phyloP scores from a whole-genome alignment of 495 filamentous ascomycete genomes.

The Penicillium psychrofluorescens region DNA sequence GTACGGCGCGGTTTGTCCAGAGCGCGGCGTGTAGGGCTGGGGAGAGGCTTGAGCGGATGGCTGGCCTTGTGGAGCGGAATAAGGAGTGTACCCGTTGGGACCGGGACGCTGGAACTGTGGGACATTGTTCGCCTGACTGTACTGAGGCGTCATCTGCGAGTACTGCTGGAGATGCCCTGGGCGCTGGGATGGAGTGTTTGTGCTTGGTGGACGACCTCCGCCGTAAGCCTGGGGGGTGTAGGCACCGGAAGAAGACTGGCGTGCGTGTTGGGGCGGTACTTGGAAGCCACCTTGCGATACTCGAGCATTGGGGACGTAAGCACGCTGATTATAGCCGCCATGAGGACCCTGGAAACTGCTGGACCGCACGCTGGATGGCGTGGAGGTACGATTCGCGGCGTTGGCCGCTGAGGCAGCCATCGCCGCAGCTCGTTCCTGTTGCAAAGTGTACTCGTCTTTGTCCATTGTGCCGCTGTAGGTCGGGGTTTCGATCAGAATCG shows the following conservation, averaged over 20 bases:
- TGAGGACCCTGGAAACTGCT: constrained; percentile 23
- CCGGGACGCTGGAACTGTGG: constrained; percentile 33
- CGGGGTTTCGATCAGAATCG: constrained; percentile 61
- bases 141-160: constrained; percentile 30
- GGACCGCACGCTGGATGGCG: constrained; percentile 20
- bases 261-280: constrained; percentile 30
- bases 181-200: constrained; percentile 38
- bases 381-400: constrained; percentile 24
- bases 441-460: constrained; percentile 59
- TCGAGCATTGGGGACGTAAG: constrained; percentile 24
- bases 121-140: constrained; percentile 26
- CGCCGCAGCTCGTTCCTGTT: constrained; percentile 29
- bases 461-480: constrained; percentile 79
- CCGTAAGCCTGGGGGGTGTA: constrained; percentile 27
- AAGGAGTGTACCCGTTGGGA: constrained; percentile 34
- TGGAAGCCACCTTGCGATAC: constrained; percentile 26
- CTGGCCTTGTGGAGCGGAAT: constrained; percentile 21
- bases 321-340: constrained; percentile 28
- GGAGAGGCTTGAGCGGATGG: constrained; percentile 25
- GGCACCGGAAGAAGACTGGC: constrained; percentile 30
- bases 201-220: constrained; percentile 32
- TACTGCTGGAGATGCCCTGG: constrained; percentile 29
- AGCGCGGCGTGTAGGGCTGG: constrained; percentile 33
- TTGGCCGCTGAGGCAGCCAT: constrained; percentile 19
- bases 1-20: constrained; percentile 22